phyloP scores from a whole-genome alignment of 2,329 filamentous ascomycete species.

The Beauveria sp. region DNA sequence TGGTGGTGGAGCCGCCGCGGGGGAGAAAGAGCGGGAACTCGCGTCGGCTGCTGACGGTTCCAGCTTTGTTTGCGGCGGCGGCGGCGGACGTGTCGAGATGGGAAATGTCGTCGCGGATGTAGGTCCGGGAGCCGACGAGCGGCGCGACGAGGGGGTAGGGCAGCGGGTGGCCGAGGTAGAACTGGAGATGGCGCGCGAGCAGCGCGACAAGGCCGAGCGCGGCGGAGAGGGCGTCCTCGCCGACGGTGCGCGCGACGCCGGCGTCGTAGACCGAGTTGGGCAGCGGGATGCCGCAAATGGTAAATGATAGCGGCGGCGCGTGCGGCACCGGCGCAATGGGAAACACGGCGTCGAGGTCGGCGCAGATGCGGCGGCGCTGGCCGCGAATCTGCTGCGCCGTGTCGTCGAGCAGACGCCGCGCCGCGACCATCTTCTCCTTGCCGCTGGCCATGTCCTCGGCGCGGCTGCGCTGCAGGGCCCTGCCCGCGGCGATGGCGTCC shows the following conservation, averaged over 20 bases:
- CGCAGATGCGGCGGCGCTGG: slow-evolving; percentile 82
- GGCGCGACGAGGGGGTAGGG: slow-evolving; percentile 67
- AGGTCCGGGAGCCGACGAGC: slow-evolving; percentile 66
- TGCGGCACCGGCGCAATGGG: slow-evolving; percentile 60
- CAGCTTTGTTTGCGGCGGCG: neutral
- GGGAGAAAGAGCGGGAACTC: slow-evolving; percentile 74
- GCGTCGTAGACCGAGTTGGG: slow-evolving; percentile 73
- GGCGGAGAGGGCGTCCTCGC: slow-evolving; percentile 69
- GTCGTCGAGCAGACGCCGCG: slow-evolving; percentile 45
- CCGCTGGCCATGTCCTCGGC: slow-evolving; percentile 56
- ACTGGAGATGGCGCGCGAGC: slow-evolving; percentile 66
- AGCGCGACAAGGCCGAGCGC: slow-evolving; percentile 76
- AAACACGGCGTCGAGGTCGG: slow-evolving; percentile 73
- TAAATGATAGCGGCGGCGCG: slow-evolving; percentile 65
- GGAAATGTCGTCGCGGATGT: slow-evolving; percentile 68
- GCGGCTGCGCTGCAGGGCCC: slow-evolving; percentile 49
- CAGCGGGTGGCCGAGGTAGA: slow-evolving; percentile 70
- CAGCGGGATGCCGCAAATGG: slow-evolving; percentile 68
- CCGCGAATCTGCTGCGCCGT: slow-evolving; percentile 63
- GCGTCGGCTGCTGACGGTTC: slow-evolving; percentile 32
- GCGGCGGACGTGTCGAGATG: slow-evolving; percentile 27
- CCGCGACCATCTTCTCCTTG: slow-evolving; percentile 49
- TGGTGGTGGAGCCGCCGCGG: slow-evolving; percentile 51
- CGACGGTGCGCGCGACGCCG: slow-evolving; percentile 33
- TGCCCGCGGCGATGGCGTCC: slow-evolving; percentile 59